These are phyloP conservation scores for Periconia sp. DNA, from an alignment of 2,329 filamentous ascomycete genomes.

Conservation along the genomic window DNA sequence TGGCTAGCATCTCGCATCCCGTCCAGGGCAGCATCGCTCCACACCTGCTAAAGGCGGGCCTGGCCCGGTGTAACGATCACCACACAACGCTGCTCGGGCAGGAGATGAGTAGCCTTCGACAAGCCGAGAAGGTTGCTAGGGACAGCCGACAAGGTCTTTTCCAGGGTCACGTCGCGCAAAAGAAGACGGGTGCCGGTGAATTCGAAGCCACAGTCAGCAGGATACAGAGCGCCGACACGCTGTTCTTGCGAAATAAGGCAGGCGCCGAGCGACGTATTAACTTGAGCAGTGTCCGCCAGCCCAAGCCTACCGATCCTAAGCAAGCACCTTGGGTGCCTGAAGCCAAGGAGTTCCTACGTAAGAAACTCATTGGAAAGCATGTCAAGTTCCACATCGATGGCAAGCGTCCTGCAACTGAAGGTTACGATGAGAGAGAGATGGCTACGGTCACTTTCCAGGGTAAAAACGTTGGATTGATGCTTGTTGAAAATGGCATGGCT, in stretches of 20 bases:
- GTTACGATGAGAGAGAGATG: constrained; percentile 92
- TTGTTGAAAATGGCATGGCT: constrained; percentile 92
- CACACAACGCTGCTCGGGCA: constrained; percentile 89
- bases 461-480: constrained; percentile 80
- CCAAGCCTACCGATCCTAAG: constrained; percentile 82
- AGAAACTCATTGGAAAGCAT: constrained; percentile 93
- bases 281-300: constrained; percentile 89
- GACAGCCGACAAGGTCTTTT: constrained; percentile 76
- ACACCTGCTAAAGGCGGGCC: constrained; percentile 83
- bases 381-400: constrained; percentile 88
- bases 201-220: constrained; percentile 82
- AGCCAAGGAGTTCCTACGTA: constrained; percentile 93
- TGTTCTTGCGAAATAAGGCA: constrained; percentile 81
- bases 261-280: constrained; percentile 87
- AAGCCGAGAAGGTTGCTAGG: constrained; percentile 85
- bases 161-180: constrained; percentile 73
- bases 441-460: constrained; percentile 81
- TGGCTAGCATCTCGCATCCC: constrained; percentile 84
- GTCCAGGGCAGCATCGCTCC: constrained; percentile 84
- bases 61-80: constrained; percentile 92
- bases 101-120: constrained; percentile 82
- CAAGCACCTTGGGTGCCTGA: constrained; percentile 89
- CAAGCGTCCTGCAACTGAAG: constrained; percentile 83
- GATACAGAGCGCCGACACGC: constrained; percentile 84
- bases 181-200: constrained; percentile 62